Base-by-base conservation (phyloP, 352 stramenopile species). In the Globisporangium iwayamae region DNA sequence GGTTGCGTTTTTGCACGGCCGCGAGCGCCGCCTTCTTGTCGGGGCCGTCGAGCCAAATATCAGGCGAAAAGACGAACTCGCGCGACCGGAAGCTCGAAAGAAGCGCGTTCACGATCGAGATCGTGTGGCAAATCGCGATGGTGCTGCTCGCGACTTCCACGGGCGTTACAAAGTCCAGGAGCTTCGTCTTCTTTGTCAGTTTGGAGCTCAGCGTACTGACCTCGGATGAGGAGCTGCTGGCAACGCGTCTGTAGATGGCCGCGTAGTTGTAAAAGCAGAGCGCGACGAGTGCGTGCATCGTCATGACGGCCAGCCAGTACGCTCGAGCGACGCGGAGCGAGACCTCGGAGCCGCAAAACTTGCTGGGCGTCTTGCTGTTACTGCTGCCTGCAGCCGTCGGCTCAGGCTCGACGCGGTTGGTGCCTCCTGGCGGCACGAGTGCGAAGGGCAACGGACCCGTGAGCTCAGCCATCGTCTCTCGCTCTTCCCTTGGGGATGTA, bases 191-290 rank as follows among this genome's bases (percentile, higher is more conserved):
- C 7, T 32, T n/a, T 34, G 20, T 25, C 22, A 60, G 41, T 4
- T 22, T 11, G n/a, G 13, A 43, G 8, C 36, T 22, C 38, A 47
- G 20, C 16, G 43, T 43, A 14, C 11, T 25, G 4, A 50, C 25
- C 10, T 25, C 18, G 18, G 25, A 46, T 11, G 50, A 4, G 4
- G 50, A 4, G 18, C 20, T 66, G 0, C 18, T 41, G n/a, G 53
- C 16, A n/a, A 67, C 3, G 18, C 56, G 61, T 34, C 22, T 18
- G 20, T 63, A 67, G 54, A 63, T 34, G 7, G n/a, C 30, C 22
- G 62, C 62, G 47, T 62, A 62, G 36, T 54, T 46, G 54, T 59
- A 67, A 46, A 62, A 67, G 39, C 41, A 67, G 46, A 62, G 43
- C 28, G 34, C 36, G 5, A 52, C 46, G 25, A 61, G 36, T 1